Conservation (phyloP, 2,329 filamentous ascomycete genomes). For the Botryotinia convoluta region DNA sequence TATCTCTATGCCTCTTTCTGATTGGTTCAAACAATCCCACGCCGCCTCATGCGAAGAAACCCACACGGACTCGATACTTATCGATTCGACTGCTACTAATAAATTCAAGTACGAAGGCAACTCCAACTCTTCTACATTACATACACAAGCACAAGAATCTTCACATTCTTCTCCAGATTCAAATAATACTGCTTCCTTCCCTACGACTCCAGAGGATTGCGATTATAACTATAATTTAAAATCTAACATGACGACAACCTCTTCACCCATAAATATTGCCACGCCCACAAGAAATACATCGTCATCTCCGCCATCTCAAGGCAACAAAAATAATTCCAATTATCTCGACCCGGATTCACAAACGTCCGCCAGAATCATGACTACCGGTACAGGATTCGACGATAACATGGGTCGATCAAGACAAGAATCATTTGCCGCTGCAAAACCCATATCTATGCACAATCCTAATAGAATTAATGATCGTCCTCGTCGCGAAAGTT, state of each 20-base stretch:
- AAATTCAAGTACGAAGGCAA: background rate
- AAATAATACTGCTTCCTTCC: background rate
- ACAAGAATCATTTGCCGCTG: conserved; percentile 63
- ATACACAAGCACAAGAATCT: background rate
- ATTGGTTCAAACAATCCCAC: conserved; percentile 18
- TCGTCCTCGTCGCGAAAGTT: conserved; percentile 58
- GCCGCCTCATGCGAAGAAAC: conserved; percentile 15
- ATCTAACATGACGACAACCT: conserved; percentile 37
- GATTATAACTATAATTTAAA: conserved; percentile 3
- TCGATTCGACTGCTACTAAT: background rate
- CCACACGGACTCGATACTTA: conserved; percentile 11
- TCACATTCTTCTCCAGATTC: conserved; percentile 13
- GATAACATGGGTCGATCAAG: conserved; percentile 52
- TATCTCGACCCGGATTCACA: conserved; percentile 34
- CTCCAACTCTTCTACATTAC: conserved; percentile 14
- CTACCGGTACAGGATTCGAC: conserved; percentile 50
- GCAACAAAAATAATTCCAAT: conserved; percentile 28
- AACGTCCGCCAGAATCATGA: conserved; percentile 50
- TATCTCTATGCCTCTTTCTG: conserved; percentile 3
- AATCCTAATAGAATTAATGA: conserved; percentile 60
- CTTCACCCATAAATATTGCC: conserved; percentile 38
- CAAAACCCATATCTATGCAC: conserved; percentile 64
- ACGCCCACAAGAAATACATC: conserved; percentile 37
- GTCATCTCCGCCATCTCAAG: conserved; percentile 42
- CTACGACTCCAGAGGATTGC: background rate